Conservation (phyloP, 73 alveolate species). For the Breviolum minutum region DNA sequence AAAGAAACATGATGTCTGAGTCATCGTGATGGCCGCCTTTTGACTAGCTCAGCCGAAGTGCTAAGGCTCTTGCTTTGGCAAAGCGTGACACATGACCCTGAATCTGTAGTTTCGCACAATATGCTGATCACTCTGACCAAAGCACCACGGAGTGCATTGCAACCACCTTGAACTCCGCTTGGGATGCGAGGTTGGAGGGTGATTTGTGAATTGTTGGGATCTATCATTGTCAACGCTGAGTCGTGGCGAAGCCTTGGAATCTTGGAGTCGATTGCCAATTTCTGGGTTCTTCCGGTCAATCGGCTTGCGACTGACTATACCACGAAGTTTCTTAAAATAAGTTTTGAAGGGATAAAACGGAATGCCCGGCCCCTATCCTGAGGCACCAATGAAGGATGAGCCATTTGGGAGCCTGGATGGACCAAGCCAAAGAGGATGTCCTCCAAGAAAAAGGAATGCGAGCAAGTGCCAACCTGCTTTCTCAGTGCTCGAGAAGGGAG, state of each 20-base stretch:
- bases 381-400: not conserved
- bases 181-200: not conserved
- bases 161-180: not conserved
- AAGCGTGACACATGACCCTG: not conserved
- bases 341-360: not conserved
- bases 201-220: not conserved
- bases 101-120: not conserved
- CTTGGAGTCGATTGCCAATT: not conserved
- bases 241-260: not conserved
- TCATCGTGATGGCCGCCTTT: no score
- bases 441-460: no score
- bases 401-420: not conserved
- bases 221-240: not conserved
- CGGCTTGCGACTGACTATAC: conserved; percentile 24
- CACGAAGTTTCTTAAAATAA: conserved; percentile 1
- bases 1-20: no score
- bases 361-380: conserved; percentile 23
- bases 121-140: not conserved
- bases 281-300: not conserved
- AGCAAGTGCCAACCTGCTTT: no score
- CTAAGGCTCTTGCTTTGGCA: not conserved
- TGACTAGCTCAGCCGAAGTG: not conserved
- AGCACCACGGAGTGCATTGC: conserved; percentile 19
- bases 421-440: no score
- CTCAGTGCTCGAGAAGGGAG: no score